These are phyloP conservation scores for Rhizoclosmatium globosum DNA, from an alignment of 192 early-diverging fungal genomes.

Conservation along the genomic window DNA sequence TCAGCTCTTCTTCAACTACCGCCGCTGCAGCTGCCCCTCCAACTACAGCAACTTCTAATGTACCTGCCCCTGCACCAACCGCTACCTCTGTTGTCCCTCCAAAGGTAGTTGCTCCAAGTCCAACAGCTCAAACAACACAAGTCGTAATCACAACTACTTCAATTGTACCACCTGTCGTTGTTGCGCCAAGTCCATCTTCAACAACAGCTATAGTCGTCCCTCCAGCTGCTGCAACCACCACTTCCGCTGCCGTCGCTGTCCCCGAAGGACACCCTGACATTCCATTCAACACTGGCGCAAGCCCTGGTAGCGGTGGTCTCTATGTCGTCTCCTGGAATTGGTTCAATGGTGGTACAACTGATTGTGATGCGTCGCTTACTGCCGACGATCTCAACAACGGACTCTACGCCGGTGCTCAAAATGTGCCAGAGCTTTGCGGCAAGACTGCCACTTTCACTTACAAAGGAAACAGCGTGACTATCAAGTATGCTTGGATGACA, in stretches of 20 bases:
- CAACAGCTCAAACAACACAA: background rate
- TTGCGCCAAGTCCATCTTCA: no score
- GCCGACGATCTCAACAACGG: constrained; percentile 30
- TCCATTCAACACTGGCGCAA: background rate
- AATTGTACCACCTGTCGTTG: background rate
- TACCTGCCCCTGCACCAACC: background rate
- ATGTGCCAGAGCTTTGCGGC: constrained; percentile 17
- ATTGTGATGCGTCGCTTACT: constrained; percentile 27
- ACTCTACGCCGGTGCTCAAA: constrained; percentile 33
- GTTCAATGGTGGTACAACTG: constrained; percentile 12
- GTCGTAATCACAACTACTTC: background rate
- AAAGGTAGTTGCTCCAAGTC: background rate
- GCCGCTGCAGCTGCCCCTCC: background rate
- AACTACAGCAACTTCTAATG: background rate
- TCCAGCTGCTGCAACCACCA: background rate
- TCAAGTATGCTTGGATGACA: constrained; percentile 28
- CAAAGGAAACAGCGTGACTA: constrained; percentile 29
- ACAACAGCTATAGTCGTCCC: background rate
- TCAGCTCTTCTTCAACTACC: background rate
- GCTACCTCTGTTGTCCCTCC: background rate
- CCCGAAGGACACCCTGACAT: background rate
- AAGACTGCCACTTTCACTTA: constrained; percentile 25
- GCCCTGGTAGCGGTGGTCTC: background rate
- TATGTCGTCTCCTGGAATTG: constrained; percentile 26
- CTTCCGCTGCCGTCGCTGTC: background rate